A percentile compares a stretch with the other conserved stretches of the same genome.
phyloP scores from a whole-genome alignment of 345 rosid species.

The Carallia pectinifolia region DNA sequence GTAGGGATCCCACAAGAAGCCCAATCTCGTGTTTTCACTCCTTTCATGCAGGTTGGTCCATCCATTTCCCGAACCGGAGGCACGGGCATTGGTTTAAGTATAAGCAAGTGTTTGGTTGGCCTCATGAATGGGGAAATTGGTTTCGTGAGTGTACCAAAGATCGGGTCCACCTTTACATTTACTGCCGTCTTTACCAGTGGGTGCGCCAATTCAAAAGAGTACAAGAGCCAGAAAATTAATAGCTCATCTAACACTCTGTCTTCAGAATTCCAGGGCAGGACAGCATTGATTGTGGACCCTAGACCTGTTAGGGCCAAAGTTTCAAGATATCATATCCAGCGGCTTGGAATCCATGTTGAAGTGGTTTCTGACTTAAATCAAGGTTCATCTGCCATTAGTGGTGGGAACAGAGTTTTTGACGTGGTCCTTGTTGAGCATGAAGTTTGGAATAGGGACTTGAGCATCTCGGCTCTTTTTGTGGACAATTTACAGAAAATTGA shows the following conservation, averaged over 20 bases:
- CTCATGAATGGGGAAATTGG: constrained; percentile 94
- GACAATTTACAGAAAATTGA: constrained; percentile 35
- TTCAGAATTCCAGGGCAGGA: constrained; percentile 66
- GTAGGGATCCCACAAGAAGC: constrained; percentile 86
- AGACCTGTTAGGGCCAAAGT: constrained; percentile 70
- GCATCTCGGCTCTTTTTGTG: constrained; percentile 40
- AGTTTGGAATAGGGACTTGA: constrained; percentile 65
- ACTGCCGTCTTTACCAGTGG: constrained; percentile 70
- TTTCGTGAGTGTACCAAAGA: constrained; percentile 69
- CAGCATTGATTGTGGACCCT: constrained; percentile 72
- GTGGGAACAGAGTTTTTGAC: constrained; percentile 33
- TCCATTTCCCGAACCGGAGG: constrained; percentile 92
- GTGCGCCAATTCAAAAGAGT: constrained; percentile 39
- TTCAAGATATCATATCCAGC: constrained; percentile 75
- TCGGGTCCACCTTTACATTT: constrained; percentile 90
- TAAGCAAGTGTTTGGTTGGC: constrained; percentile 86
- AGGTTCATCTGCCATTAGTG: constrained; percentile 38
- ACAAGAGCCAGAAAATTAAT: constrained; percentile 44
- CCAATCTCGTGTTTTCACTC: constrained; percentile 87
- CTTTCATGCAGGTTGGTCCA: constrained; percentile 92
- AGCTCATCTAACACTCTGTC: constrained; percentile 33
- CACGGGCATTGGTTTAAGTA: constrained; percentile 96
- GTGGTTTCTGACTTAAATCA: constrained; percentile 51
- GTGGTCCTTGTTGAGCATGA: constrained; percentile 81
- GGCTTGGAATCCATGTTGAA: constrained; percentile 68